Conservation (phyloP, 805 yeast genomes). For the Groenewaldozyma tartarivorans region DNA sequence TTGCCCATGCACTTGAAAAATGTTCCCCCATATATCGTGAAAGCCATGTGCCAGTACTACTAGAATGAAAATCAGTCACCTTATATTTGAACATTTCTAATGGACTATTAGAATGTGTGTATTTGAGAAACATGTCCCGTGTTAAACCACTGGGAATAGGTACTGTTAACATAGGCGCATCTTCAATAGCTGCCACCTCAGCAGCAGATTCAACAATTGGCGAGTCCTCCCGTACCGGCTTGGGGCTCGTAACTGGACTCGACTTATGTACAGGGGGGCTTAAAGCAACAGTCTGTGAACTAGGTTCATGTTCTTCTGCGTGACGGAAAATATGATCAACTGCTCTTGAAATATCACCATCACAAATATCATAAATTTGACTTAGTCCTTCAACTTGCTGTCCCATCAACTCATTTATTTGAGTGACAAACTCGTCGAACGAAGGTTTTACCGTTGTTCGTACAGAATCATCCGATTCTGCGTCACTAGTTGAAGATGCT, state of each 20-base stretch:
- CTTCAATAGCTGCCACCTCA: neutral
- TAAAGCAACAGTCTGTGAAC: neutral
- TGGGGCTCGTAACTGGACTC: neutral
- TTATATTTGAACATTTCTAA: neutral
- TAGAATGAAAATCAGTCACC: neutral
- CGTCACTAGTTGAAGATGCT: too few relatives aligned
- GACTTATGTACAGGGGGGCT: neutral
- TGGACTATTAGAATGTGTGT: too few relatives aligned
- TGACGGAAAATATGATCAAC: neutral
- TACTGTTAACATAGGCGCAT: neutral
- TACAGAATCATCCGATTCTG: too few relatives aligned
- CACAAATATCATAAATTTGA: neutral
- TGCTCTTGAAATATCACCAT: neutral
- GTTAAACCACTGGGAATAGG: neutral
- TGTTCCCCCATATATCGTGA: slow-evolving; percentile 26
- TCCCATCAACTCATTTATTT: neutral
- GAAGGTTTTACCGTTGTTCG: neutral
- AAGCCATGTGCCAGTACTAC: slow-evolving; percentile 9
- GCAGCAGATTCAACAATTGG: too few relatives aligned
- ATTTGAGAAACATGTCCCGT: too few relatives aligned
- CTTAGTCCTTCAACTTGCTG: neutral
- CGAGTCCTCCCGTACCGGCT: too few relatives aligned
- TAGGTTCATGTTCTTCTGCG: too few relatives aligned
- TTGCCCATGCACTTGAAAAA: slow-evolving; percentile 30
- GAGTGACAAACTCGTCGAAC: neutral